Conservation (phyloP, 164 flowering plant genomes). For the Aristolochia contorta region DNA sequence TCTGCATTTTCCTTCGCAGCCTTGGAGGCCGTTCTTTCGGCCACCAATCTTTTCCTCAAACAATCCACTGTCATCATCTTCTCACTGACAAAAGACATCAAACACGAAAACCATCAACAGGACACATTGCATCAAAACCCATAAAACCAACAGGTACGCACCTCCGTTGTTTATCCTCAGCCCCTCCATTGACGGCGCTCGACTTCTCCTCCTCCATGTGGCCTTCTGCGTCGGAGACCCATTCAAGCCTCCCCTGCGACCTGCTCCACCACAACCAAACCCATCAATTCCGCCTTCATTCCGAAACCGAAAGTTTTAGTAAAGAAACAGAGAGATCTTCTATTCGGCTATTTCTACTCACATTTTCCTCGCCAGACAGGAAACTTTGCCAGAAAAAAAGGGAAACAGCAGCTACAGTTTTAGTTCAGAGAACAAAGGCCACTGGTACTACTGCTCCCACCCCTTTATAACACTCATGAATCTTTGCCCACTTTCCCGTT, state of each 20-base stretch:
- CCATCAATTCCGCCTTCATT: not conserved
- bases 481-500: too few species aligned
- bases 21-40: slow-evolving; percentile 70
- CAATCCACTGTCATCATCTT: slow-evolving; percentile 54
- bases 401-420: too few species aligned
- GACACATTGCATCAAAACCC: not conserved
- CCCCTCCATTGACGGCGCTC: slow-evolving; percentile 13
- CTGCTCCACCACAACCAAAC: not conserved
- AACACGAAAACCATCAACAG: slow-evolving; percentile 1
- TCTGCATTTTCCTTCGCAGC: slow-evolving; percentile 53
- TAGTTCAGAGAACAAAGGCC: too few species aligned
- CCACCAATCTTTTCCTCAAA: slow-evolving; percentile 74
- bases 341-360: too few species aligned
- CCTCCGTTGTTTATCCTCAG: slow-evolving; percentile 29
- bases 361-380: too few species aligned
- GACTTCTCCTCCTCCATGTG: slow-evolving; percentile 2
- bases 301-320: too few species aligned
- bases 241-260: slow-evolving; percentile 4
- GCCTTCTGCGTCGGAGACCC: slow-evolving; percentile 1
- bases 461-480: too few species aligned
- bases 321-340: too few species aligned
- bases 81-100: slow-evolving; percentile 24
- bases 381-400: too few species aligned
- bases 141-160: slow-evolving; percentile 16
- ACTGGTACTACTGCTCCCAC: too few species aligned